phyloP scores from a whole-genome alignment of 768 basidiomycete genomes.

The Mycena olivaceomarginata region DNA sequence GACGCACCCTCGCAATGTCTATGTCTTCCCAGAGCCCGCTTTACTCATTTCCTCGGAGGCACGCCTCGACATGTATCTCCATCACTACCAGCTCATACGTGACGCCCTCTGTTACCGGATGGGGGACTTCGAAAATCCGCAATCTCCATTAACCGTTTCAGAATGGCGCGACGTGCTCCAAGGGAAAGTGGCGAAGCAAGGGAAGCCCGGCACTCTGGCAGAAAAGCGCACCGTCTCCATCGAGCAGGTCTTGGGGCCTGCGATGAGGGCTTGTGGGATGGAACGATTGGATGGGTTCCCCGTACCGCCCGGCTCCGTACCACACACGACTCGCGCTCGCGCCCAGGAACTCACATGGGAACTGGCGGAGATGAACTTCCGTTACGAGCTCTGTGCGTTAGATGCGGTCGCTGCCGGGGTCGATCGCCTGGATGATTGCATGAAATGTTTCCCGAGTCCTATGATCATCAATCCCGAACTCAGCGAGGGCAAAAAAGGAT shows the following conservation, averaged over 20 bases:
- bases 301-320: neutral
- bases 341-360: neutral
- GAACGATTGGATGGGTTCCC: neutral
- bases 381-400: neutral
- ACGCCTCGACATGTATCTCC: neutral
- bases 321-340: neutral
- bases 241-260: slow-evolving; percentile 6
- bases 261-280: neutral
- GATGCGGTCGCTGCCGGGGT: slow-evolving; percentile 5
- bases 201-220: neutral
- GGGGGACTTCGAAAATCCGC: neutral
- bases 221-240: neutral
- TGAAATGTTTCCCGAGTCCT: neutral
- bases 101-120: slow-evolving; percentile 11
- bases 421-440: neutral
- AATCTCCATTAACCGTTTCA: neutral
- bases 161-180: neutral
- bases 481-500: neutral
- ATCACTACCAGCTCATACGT: neutral
- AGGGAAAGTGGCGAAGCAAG: slow-evolving; percentile 4
- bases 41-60: neutral
- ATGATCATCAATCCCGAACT: neutral
- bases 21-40: slow-evolving; percentile 18
- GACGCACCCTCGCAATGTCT: neutral
- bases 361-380: neutral